Base-by-base conservation (phyloP, 2,329 filamentous ascomycete species). In the Hypoxylon sp. region DNA sequence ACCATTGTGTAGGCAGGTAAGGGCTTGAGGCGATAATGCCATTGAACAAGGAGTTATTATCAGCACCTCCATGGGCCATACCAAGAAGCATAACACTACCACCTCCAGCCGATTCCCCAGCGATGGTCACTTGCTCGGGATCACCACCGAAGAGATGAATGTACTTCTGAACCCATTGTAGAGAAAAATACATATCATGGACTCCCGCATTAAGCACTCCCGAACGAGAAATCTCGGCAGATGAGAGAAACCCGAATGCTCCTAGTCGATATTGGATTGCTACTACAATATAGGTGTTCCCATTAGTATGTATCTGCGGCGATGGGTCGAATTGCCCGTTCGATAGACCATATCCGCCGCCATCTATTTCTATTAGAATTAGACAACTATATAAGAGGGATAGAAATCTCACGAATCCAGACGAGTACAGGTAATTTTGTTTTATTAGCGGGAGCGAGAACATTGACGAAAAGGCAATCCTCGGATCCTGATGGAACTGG, bases 1-100 rank as follows among this genome's bases (percentile, higher is more conserved):
- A 78, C 73, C 87, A 87, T 67, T 87, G 84, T 59, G 84, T 83
- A 0, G 86, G 85, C 9, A 87, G 79, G 68, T 86, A 89, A 1
- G 87, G 86, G 43, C 79, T 81, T 0, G 77, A 73, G 1, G 76
- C 70, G 38, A 82, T 80, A 11, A 78, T 69, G 17, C 75, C 84
- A 5, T 73, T 78, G 73, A 89, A 89, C 0, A 89, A 77, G 0
- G 73, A 67, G 23, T 80, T 80, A 3, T 80, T 78, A 0, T 78
- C 78, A 7, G 79, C 80, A 1, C 81, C 80, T 11, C 82, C 81
- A 2, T 84, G 81, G 28, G 86, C 83, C 17, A 85, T 79, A 30
- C 83, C 82, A 11, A 84, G 81, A 32, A 86, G 59, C 72, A 80
- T 81, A 2, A 84, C 83, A 2, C 78, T 80, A 0, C 85, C 86